phyloP scores from a whole-genome alignment of 2,329 filamentous ascomycete species.

The Penicillium vulpinum region DNA sequence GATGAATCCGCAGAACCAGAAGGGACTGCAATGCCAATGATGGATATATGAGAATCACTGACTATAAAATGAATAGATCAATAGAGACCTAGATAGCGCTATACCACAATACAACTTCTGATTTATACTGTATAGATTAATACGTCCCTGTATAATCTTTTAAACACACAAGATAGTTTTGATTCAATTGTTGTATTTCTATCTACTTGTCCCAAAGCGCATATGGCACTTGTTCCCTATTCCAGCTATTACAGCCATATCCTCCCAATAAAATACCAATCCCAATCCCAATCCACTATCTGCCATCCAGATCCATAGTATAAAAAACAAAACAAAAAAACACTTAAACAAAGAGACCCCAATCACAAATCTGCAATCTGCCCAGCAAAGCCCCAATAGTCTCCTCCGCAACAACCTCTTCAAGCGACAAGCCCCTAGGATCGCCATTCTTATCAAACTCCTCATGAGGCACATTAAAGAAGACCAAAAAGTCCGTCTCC shows the following conservation, averaged over 20 bases:
- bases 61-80: not conserved
- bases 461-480: slow-evolving; percentile 83
- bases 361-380: slow-evolving; percentile 76
- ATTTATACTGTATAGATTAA: not conserved
- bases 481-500: slow-evolving; percentile 77
- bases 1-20: slow-evolving; percentile 5
- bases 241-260: not conserved
- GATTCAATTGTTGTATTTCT: not conserved
- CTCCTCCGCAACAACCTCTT: slow-evolving; percentile 54
- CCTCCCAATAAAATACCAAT: not conserved
- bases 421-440: slow-evolving; percentile 67
- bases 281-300: not conserved
- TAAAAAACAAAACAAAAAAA: not conserved
- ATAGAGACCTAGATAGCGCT: not conserved
- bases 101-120: not conserved
- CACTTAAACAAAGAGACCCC: slow-evolving; percentile 64
- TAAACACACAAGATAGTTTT: not conserved
- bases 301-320: not conserved
- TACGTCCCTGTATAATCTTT: not conserved
- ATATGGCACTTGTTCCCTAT: not conserved
- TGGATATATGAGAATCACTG: slow-evolving; percentile 8
- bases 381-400: slow-evolving; percentile 58
- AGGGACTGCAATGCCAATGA: slow-evolving; percentile 24
- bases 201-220: not conserved
- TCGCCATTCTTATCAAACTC: slow-evolving; percentile 69